Percentiles rank a stretch among this genome's conserved stretches.
These are phyloP conservation scores for Crithidia brevicula DNA, from an alignment of 208 protist species.

Conservation along the genomic window DNA sequence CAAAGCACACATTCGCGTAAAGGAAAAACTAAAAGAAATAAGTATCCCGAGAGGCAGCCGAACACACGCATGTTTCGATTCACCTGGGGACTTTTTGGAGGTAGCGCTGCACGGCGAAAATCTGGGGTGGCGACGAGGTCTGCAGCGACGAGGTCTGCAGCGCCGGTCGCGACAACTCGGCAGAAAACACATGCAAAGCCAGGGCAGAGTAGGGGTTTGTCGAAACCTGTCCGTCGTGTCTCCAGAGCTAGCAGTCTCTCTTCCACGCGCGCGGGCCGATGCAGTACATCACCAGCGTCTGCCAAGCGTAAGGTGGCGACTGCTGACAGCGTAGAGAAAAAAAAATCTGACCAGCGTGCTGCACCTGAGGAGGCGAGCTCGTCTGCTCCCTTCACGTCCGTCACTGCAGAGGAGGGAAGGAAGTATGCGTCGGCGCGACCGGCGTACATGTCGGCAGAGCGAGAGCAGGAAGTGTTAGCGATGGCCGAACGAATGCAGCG, in stretches of 20 bases:
- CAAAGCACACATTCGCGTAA: no score
- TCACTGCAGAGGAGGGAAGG: neutral
- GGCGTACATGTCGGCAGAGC: slow-evolving; percentile 58
- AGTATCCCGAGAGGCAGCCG: neutral
- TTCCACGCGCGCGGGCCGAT: neutral
- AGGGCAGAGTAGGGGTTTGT: neutral
- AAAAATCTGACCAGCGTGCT: no score
- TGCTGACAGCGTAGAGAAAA: neutral
- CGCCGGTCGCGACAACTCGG: neutral
- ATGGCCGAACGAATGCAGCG: slow-evolving; percentile 83
- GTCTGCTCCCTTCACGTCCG: neutral
- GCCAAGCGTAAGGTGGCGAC: neutral
- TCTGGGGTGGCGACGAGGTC: neutral
- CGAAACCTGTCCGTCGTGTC: neutral
- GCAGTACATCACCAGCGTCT: neutral
- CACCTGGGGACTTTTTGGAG: neutral
- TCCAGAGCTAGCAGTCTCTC: neutral
- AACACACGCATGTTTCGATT: slow-evolving; percentile 5
- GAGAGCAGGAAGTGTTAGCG: slow-evolving; percentile 71
- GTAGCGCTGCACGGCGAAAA: neutral
- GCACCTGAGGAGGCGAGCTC: neutral
- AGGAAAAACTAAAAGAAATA: no score
- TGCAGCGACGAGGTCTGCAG: neutral
- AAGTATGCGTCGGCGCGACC: slow-evolving; percentile 32
- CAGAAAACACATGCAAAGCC: neutral